Evolutionary conservation across 1,284 basidiomycete genomes (phyloP).

Genomic region (Melanopsichium pennsylvanicum): DNA sequence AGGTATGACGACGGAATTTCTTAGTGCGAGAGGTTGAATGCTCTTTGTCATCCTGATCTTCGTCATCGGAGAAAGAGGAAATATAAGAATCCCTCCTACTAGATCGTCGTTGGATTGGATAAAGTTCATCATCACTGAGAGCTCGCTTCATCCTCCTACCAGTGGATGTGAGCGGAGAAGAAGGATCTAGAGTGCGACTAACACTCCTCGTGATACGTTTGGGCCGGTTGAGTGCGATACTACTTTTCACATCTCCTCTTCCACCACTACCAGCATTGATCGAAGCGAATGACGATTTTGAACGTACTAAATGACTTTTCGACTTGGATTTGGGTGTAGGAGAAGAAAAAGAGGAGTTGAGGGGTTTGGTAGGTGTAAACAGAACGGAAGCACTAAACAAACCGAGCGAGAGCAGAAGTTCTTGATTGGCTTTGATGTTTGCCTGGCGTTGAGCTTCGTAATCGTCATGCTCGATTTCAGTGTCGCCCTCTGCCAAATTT

Average conservation of each 20-base stretch:
- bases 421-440: constrained; percentile 31
- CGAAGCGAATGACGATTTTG: too few relatives aligned
- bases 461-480: constrained; percentile 2
- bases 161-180: too few relatives aligned
- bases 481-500: too few relatives aligned
- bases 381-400: constrained; percentile 10
- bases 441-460: constrained; percentile 29
- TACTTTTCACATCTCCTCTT: background rate
- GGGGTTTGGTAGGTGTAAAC: too few relatives aligned
- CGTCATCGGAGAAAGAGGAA: constrained; percentile 11
- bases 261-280: too few relatives aligned
- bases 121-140: background rate
- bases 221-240: too few relatives aligned
- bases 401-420: constrained; percentile 35
- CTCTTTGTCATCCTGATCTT: too few relatives aligned
- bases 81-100: background rate
- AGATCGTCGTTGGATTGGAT: constrained; percentile 1
- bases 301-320: too few relatives aligned
- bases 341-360: too few relatives aligned
- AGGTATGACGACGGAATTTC: too few relatives aligned
- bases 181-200: too few relatives aligned
- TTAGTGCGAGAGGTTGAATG: too few relatives aligned
- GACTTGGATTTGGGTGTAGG: background rate
- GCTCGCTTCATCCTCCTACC: background rate
- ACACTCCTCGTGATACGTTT: background rate